Evolutionary conservation across 164 flowering plant genomes (phyloP).

Genomic region (Magnolia changhungtana): DNA sequence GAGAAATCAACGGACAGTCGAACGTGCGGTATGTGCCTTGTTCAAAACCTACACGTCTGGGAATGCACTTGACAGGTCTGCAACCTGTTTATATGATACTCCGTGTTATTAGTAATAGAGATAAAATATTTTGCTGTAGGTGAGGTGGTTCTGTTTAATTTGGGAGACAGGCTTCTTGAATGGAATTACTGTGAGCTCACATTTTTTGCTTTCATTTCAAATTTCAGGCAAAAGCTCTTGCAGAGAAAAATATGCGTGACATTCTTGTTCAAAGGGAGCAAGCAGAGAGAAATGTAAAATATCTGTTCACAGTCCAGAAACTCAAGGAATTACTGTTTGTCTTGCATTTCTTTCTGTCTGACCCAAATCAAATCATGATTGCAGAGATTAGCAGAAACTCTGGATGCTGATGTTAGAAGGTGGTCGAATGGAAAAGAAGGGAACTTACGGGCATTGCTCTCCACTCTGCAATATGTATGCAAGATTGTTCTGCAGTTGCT

Average conservation of each 20-base stretch:
- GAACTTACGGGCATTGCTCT: slow-evolving; percentile 84
- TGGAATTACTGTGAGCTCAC: not conserved
- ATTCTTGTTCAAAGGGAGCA: slow-evolving; percentile 80
- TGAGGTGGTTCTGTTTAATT: not conserved
- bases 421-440: slow-evolving; percentile 94
- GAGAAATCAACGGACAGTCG: slow-evolving; percentile 80
- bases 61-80: not conserved
- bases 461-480: slow-evolving; percentile 93
- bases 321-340: not conserved
- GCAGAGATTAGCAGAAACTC: slow-evolving; percentile 81
- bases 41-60: too few species aligned
- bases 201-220: not conserved
- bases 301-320: slow-evolving; percentile 1
- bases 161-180: not conserved
- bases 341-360: not conserved
- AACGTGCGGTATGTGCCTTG: slow-evolving; percentile 70
- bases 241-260: slow-evolving; percentile 89
- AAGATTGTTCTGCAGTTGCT: not conserved
- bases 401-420: slow-evolving; percentile 85
- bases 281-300: slow-evolving; percentile 75
- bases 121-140: not conserved
- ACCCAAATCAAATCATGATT: slow-evolving; percentile 12
- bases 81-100: not conserved
- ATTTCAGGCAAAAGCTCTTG: slow-evolving; percentile 89
- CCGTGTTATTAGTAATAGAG: not conserved